A percentile compares a stretch with the other conserved stretches of the same genome.
phyloP scores from a whole-genome alignment of 331 rosid species.

The Ulmus americana region DNA sequence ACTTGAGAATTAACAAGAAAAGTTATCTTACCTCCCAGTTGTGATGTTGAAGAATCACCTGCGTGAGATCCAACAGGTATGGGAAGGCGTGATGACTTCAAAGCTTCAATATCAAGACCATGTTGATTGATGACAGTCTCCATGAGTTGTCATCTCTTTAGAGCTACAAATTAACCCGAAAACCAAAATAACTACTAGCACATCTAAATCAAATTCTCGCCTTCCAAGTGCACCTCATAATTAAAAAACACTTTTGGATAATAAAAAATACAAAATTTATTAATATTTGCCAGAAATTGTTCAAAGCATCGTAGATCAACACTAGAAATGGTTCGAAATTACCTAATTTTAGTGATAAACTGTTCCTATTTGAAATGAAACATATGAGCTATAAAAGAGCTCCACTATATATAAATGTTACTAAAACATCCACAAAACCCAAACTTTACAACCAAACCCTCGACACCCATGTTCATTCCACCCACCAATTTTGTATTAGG shows the following conservation, averaged over 20 bases:
- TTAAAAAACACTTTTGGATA: background rate
- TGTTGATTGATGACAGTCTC: conserved; percentile 94
- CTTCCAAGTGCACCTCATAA: background rate
- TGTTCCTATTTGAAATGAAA: too few relatives aligned
- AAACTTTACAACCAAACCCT: background rate
- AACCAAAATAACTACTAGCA: conserved; percentile 2
- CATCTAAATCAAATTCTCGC: conserved; percentile 10
- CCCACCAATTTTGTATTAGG: background rate
- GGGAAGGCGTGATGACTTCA: conserved; percentile 88
- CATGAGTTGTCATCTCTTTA: conserved; percentile 76
- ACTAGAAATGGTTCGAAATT: too few relatives aligned
- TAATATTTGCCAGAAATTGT: background rate
- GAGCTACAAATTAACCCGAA: conserved; percentile 32
- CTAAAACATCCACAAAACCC: background rate
- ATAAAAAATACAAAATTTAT: background rate
- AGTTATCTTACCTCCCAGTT: conserved; percentile 23
- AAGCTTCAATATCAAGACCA: conserved; percentile 93
- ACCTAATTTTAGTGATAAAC: too few relatives aligned
- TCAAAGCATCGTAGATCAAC: background rate
- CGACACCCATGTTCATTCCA: background rate
- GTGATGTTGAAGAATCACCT: conserved; percentile 36
- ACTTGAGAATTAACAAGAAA: background rate
- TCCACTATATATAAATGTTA: background rate
- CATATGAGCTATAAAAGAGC: background rate
- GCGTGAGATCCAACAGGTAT: conserved; percentile 63